A percentile compares a stretch with the other conserved stretches of the same genome.
phyloP scores from a whole-genome alignment of 495 filamentous ascomycete species.

The Bathelium albidoporum region DNA sequence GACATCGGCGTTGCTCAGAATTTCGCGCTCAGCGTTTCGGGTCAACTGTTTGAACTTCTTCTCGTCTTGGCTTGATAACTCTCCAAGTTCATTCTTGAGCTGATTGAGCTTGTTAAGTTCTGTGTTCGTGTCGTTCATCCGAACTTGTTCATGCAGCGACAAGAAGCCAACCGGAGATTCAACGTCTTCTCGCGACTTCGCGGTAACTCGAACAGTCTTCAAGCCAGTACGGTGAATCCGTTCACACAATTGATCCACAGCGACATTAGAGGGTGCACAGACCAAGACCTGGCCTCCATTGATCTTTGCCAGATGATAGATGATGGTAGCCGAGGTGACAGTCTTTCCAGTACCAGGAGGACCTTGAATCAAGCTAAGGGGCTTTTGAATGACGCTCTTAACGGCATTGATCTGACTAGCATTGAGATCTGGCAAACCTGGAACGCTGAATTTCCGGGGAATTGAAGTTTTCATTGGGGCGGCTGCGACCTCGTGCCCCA shows the following conservation, averaged over 20 bases:
- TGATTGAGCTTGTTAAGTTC: slow-evolving; percentile 86
- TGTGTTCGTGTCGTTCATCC: slow-evolving; percentile 90
- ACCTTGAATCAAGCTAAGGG: slow-evolving; percentile 90
- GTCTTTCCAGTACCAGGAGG: slow-evolving; percentile 97
- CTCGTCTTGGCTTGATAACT: slow-evolving; percentile 91
- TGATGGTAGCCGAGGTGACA: slow-evolving; percentile 97
- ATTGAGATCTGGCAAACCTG: slow-evolving; percentile 91
- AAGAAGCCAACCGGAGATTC: slow-evolving; percentile 93
- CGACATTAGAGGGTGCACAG: slow-evolving; percentile 96
- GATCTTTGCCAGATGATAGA: slow-evolving; percentile 93
- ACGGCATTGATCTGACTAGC: slow-evolving; percentile 93
- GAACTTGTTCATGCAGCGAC: slow-evolving; percentile 92
- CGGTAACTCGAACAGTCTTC: slow-evolving; percentile 95
- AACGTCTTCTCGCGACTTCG: slow-evolving; percentile 96
- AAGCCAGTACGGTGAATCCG: slow-evolving; percentile 90
- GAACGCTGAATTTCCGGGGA: slow-evolving; percentile 93
- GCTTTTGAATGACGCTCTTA: slow-evolving; percentile 87
- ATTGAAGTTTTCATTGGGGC: slow-evolving; percentile 94
- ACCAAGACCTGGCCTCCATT: slow-evolving; percentile 92
- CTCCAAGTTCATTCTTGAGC: slow-evolving; percentile 83
- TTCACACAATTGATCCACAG: slow-evolving; percentile 96
- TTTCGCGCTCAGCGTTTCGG: slow-evolving; percentile 87
- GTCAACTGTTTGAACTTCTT: slow-evolving; percentile 97
- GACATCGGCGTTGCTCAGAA: slow-evolving; percentile 90
- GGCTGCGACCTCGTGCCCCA: slow-evolving; percentile 91